phyloP scores from a whole-genome alignment of 2,329 filamentous ascomycete species.

The Fusarium sterilihyphosum region DNA sequence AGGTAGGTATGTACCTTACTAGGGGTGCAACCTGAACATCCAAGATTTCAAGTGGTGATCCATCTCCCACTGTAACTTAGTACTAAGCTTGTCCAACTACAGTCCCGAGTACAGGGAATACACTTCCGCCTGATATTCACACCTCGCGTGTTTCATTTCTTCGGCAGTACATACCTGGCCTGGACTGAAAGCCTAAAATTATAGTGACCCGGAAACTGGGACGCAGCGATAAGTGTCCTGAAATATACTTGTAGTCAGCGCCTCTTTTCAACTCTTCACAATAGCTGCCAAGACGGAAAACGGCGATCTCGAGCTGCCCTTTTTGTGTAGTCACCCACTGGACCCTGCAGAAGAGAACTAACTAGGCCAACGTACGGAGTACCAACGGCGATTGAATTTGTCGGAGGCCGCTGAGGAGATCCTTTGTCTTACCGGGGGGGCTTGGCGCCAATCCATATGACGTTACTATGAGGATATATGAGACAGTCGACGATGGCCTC shows the following conservation, averaged over 20 bases:
- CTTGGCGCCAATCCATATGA: conserved; percentile 33
- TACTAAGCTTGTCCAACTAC: neutral
- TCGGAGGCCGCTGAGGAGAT: conserved; percentile 28
- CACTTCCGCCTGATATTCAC: neutral
- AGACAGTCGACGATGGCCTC: conserved; percentile 24
- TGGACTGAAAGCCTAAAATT: neutral
- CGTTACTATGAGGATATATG: conserved; percentile 18
- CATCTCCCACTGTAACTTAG: neutral
- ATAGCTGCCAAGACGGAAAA: conserved; percentile 29
- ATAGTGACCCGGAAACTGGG: neutral
- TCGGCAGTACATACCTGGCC: neutral
- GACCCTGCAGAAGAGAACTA: conserved; percentile 20
- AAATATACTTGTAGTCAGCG: neutral
- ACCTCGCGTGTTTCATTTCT: neutral
- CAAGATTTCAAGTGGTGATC: neutral
- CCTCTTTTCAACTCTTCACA: neutral
- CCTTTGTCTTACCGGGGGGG: conserved; percentile 6
- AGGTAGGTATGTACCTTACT: neutral
- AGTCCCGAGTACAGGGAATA: neutral
- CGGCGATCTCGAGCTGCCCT: conserved; percentile 17
- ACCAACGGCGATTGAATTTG: neutral
- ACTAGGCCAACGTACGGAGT: neutral
- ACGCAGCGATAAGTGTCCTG: neutral
- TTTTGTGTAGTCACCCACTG: conserved; percentile 13
- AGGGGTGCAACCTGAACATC: neutral